Conservation (phyloP, 257 asterid species). For the Ilex asprella region DNA sequence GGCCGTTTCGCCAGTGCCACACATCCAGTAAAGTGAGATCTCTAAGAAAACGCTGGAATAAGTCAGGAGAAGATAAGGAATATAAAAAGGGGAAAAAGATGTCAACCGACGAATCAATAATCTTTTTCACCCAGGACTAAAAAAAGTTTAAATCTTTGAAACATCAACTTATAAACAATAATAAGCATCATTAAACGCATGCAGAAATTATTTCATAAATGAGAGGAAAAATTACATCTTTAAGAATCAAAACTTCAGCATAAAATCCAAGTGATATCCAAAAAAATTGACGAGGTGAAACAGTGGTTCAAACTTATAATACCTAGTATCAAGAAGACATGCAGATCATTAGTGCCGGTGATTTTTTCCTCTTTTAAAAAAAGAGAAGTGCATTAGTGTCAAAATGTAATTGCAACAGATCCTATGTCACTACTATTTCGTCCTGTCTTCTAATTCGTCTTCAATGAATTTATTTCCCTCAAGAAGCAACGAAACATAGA, state of each 20-base stretch:
- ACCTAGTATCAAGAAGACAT: not conserved
- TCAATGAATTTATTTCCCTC: slow-evolving; percentile 8
- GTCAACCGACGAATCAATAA: no score
- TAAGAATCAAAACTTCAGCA: not conserved
- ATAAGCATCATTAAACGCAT: no score
- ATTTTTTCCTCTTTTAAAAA: not conserved
- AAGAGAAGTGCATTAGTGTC: not conserved
- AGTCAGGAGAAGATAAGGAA: no score
- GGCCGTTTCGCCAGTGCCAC: no score
- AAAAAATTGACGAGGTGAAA: not conserved
- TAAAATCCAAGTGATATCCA: not conserved
- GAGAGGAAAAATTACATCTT: no score
- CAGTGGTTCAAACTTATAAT: not conserved
- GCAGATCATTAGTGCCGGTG: not conserved
- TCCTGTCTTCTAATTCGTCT: slow-evolving; percentile 9
- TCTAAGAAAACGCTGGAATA: no score
- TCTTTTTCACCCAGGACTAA: no score
- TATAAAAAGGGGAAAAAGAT: no score
- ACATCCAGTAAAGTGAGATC: no score
- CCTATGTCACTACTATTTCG: not conserved
- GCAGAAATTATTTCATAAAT: no score
- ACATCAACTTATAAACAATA: no score
- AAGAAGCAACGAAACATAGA: not conserved
- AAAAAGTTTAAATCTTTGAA: no score
- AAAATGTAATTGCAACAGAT: not conserved